Evolutionary conservation across 805 yeast species (phyloP), one percentile per base, ranked within the genome.

Genomic region (Kluyveromyces aestuarii): DNA sequence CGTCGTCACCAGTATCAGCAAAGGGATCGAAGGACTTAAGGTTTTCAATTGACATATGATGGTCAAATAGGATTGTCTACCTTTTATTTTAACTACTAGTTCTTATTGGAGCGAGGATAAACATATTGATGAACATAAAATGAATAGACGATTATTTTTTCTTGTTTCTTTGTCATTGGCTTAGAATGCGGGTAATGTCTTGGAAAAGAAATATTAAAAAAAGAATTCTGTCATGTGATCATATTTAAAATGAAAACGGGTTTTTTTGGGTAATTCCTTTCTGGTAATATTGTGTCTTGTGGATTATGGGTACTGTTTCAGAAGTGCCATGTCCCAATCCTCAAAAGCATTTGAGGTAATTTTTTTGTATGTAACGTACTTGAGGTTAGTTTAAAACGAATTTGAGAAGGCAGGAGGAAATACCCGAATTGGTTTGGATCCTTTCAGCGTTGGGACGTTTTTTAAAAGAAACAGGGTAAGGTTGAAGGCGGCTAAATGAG

Each of bases 1-100:
- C 96, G 75, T 93, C 95, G 81, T 91, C 98, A 78, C 97, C 98
- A 74, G 97, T 90, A 73, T 91, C 99, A 83, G 98, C 97, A 83
- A 91, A 91, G 55, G 99, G 99, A 75, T 91, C 96, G 75, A 84
- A 83, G 51, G 88, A 79, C 72, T 80, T 84, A 68, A 84, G 75
- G 77, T 84, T 84, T 78, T 91, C 95, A 80, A 91, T 87, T 74
- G 96, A 87, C 68, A 64, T 63, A 49, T 49, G 51, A 46, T 51
- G 40, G 37, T 46, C 35, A 30, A 30, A 30, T 30, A 30, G 11
- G 35, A 30, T 30, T 30, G 11, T 30, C 14, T 30, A 13, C 11
- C 35, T 30, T 30, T 30, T 10, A 10, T 30, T 2, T 11, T 11
- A 7, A 7, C 14, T 30, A 5, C 7, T 30, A 11, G 35, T 5